A percentile compares a stretch with the other conserved stretches of the same genome.
These are phyloP conservation scores for Wickerhamomyces mucosus DNA, from an alignment of 805 yeast genomes.

Conservation along the genomic window DNA sequence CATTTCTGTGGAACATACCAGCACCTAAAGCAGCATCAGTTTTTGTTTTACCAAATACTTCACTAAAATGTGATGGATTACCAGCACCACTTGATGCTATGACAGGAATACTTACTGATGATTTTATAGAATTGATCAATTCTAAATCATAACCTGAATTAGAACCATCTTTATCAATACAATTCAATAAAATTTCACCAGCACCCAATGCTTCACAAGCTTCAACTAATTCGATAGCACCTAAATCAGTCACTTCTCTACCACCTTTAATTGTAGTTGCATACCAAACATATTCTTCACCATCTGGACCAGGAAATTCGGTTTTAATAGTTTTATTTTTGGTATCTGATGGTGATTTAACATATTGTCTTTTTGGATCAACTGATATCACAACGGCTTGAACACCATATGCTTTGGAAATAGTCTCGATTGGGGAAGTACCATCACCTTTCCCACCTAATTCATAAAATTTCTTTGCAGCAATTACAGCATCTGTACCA, in stretches of 20 bases:
- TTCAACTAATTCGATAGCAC: constrained; percentile 79
- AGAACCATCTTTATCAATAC: constrained; percentile 95
- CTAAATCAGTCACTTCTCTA: constrained; percentile 79
- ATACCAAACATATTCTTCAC: constrained; percentile 85
- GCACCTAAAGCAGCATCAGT: constrained; percentile 99
- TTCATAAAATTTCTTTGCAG: constrained; percentile 75
- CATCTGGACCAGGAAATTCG: constrained; percentile 68
- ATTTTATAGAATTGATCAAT: constrained; percentile 67
- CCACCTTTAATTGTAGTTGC: constrained; percentile 97
- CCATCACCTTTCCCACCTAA: constrained; percentile 56
- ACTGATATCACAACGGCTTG: constrained; percentile 98
- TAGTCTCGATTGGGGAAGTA: constrained; percentile 83
- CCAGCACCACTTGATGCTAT: constrained; percentile 99
- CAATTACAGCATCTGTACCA: constrained; percentile 93
- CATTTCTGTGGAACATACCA: constrained; percentile 96
- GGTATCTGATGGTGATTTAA: constrained; percentile 49
- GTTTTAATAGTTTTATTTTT: constrained; percentile 59
- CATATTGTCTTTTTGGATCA: constrained; percentile 89
- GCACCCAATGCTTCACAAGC: constrained; percentile 95
- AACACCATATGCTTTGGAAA: constrained; percentile 83
- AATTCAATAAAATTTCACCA: constrained; percentile 87
- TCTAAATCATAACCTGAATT: constrained; percentile 92
- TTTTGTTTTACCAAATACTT: constrained; percentile 72
- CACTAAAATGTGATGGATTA: constrained; percentile 77
- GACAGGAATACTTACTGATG: constrained; percentile 77